These are phyloP conservation scores for Thelephora aurantiotincta DNA, from an alignment of 768 basidiomycete genomes.

Conservation along the genomic window DNA sequence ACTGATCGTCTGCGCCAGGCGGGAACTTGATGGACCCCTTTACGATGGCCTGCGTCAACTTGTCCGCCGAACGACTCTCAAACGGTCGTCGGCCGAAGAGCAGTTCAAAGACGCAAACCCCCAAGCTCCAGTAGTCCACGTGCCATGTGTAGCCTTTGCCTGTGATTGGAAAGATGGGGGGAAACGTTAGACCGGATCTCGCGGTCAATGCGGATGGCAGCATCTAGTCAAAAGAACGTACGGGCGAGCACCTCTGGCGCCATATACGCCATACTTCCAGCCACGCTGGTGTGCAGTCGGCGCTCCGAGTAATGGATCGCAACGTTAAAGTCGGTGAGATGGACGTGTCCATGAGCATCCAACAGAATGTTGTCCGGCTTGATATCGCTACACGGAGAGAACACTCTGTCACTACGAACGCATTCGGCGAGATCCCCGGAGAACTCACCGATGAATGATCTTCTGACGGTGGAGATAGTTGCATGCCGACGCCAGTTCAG, in stretches of 20 bases:
- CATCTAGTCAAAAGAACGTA: neutral
- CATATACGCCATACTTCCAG: constrained; percentile 99
- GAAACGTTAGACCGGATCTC: too few species aligned
- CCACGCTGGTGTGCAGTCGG: constrained; percentile 81
- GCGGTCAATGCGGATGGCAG: neutral
- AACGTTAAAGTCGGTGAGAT: constrained; percentile 97
- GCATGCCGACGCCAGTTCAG: constrained; percentile 74
- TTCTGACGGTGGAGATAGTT: constrained; percentile 83
- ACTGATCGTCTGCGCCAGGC: constrained; percentile 43
- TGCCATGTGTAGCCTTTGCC: constrained; percentile 81
- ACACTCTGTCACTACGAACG: constrained; percentile 7
- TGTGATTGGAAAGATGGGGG: neutral
- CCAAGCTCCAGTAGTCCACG: constrained; percentile 94
- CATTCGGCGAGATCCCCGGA: neutral
- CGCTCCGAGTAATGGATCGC: constrained; percentile 94
- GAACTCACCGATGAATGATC: constrained; percentile 83
- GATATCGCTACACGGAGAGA: constrained; percentile 49
- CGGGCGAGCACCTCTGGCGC: constrained; percentile 90
- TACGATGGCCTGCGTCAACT: constrained; percentile 76
- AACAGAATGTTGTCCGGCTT: constrained; percentile 97
- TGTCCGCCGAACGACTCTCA: constrained; percentile 79
- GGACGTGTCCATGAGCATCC: constrained; percentile 88
- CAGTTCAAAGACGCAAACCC: constrained; percentile 84
- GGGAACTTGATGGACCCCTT: constrained; percentile 72
- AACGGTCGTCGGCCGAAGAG: constrained; percentile 75